Conservation (phyloP, 2,329 filamentous ascomycete genomes). For the Aspergillus intermedius region DNA sequence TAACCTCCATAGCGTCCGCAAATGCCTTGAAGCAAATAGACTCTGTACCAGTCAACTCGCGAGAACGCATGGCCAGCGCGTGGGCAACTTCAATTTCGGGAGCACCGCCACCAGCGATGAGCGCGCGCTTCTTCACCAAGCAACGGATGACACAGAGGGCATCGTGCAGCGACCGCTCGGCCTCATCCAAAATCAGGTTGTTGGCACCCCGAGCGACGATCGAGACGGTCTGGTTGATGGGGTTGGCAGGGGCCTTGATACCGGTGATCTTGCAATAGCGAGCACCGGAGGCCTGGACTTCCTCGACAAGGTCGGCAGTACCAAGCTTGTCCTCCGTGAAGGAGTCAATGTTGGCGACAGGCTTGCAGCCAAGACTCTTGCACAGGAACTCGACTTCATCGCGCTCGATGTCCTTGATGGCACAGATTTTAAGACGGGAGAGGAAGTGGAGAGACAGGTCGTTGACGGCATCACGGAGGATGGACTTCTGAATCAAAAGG, state of each 20-base stretch:
- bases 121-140: constrained; percentile 98
- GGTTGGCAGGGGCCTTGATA: constrained; percentile 63
- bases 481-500: constrained; percentile 95
- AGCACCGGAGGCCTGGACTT: constrained; percentile 77
- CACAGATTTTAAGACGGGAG: constrained; percentile 90
- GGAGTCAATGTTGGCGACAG: constrained; percentile 94
- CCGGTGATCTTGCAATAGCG: constrained; percentile 94
- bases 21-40: constrained; percentile 99
- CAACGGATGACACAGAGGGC: constrained; percentile 96
- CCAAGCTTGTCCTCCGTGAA: constrained; percentile 98
- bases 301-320: constrained; percentile 86
- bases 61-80: constrained; percentile 72
- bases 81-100: constrained; percentile 95
- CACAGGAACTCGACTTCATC: constrained; percentile 99
- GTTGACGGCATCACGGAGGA: constrained; percentile 94
- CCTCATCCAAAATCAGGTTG: constrained; percentile 88
- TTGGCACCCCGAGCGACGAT: constrained; percentile 94
- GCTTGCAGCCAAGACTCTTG: constrained; percentile 98
- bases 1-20: constrained; percentile 93
- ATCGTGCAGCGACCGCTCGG: constrained; percentile 92
- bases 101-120: constrained; percentile 93
- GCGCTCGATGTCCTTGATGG: constrained; percentile 95
- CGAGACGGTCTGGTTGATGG: constrained; percentile 70
- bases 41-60: constrained; percentile 81
- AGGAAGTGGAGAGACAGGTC: constrained; percentile 96